Base-by-base conservation (phyloP, 148 eudicot genomes). In the Spergularia marina region DNA sequence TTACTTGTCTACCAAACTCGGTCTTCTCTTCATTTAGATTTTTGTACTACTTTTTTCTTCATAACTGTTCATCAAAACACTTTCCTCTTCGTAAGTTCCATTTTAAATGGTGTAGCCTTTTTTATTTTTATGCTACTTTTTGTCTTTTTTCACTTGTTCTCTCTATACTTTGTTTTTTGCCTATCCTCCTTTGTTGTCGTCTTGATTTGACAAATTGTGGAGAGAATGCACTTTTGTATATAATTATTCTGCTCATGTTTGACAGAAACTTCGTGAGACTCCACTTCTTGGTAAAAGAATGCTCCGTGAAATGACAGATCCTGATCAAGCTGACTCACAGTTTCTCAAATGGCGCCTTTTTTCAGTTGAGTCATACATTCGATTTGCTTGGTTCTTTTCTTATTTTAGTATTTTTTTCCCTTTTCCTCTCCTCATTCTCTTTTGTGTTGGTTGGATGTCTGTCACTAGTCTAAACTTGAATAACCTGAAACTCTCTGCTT, bases 221-320 rank as follows among this genome's bases (percentile, higher is more conserved):
- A 63, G 15, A 15, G 59, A 55, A 39, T 53, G 17, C 13, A 63
- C 64, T 54, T 41, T 25, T 30, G 54, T 12, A 53, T 40, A 7
- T 78, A 13, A 65, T 41, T 12, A 62, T 76, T 10, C 59, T 51
- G 5, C 10, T 18, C 49, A 49, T 44, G 62, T 78, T 78, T 55
- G 72, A 68, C 88, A 85, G 90, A 87, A 83, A 79, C 34, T 78
- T 21, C 67, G 73, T 53, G 84, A 76, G 76, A 64, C 75, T 54
- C 92, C 87, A 62, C 77, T 85, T 39, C 61, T 83, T 34, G 73
- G 76, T 68, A 70, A 74, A 69, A 78, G 86, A 77, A 66, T 82
- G 74, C 21, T 87, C 67, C 60, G 74, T 23, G 85, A 75, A 66
- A 76, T 85, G 79, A 77, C 82, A 76, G 90, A 85, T 80, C 89